Conservation (phyloP, 2,329 filamentous ascomycete genomes). For the Thielaviopsis punctulata region DNA sequence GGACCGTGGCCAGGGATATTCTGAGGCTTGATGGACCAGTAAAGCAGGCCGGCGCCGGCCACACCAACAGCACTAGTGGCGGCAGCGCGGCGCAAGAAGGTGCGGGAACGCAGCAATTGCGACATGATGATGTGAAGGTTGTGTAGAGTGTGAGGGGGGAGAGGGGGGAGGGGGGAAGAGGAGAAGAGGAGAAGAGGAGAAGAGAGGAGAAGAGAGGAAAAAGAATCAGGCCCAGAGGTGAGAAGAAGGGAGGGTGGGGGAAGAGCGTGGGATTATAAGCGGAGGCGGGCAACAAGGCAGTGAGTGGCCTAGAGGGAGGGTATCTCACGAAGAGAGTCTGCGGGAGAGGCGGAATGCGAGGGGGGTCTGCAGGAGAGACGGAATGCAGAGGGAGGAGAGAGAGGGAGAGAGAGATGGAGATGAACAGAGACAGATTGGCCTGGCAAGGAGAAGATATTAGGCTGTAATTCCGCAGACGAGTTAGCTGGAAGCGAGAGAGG, state of each 20-base stretch:
- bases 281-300: too few relatives aligned
- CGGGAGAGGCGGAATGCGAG: too few relatives aligned
- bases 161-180: background rate
- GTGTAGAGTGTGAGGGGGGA: background rate
- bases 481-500: too few relatives aligned
- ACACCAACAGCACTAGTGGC: conserved; percentile 25
- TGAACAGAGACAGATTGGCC: background rate
- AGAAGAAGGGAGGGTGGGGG: background rate
- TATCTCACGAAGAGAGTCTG: too few relatives aligned
- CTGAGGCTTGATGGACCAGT: conserved; percentile 46
- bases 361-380: background rate
- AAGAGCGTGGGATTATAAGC: too few relatives aligned
- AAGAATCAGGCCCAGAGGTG: background rate
- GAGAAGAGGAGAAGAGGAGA: background rate
- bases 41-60: conserved; percentile 27
- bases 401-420: background rate
- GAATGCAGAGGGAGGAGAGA: background rate
- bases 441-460: too few relatives aligned
- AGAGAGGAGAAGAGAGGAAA: background rate
- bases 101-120: conserved; percentile 9
- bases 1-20: conserved; percentile 55
- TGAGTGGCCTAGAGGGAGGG: too few relatives aligned
- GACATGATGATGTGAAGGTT: conserved; percentile 1
- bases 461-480: too few relatives aligned
- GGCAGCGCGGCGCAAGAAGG: conserved; percentile 25